A percentile compares a stretch with the other conserved stretches of the same genome.
Evolutionary conservation across 2,329 filamentous ascomycete species (phyloP).

Genomic region (Cadophora sp.): DNA sequence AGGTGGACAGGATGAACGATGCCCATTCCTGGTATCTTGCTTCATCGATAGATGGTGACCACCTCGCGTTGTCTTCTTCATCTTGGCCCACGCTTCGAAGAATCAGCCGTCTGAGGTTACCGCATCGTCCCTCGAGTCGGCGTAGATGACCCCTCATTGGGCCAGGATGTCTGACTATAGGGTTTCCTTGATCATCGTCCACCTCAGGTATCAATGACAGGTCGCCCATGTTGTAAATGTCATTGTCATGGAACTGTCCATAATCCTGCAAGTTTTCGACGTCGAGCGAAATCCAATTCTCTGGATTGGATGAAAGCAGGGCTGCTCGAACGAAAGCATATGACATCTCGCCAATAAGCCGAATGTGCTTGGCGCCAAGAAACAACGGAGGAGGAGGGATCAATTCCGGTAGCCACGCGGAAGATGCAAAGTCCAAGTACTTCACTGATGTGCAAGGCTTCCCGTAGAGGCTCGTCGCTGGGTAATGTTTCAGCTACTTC

Average conservation of each 20-base stretch:
- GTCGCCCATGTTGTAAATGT: neutral
- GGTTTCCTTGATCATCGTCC: neutral
- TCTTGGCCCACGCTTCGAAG: constrained; percentile 8
- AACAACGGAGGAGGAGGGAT: constrained; percentile 5
- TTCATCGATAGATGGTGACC: constrained; percentile 5
- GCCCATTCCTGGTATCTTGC: constrained; percentile 16
- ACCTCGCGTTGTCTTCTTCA: neutral
- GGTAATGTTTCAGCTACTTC: neutral
- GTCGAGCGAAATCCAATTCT: constrained; percentile 1
- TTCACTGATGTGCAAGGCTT: neutral
- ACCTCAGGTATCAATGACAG: neutral
- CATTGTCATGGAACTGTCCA: neutral
- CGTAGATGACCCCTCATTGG: neutral
- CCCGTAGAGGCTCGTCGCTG: neutral
- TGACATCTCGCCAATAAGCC: constrained; percentile 1
- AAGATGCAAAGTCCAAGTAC: constrained; percentile 4
- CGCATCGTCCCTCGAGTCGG: neutral
- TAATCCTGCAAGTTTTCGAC: neutral
- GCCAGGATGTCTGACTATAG: constrained; percentile 3
- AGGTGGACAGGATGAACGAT: neutral
- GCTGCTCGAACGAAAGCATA: neutral
- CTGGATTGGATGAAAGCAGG: neutral
- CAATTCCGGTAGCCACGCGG: neutral
- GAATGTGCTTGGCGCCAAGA: constrained; percentile 1
- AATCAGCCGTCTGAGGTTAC: neutral